Conservation (phyloP, 257 asterid genomes). For the Jacaranda copaia region DNA sequence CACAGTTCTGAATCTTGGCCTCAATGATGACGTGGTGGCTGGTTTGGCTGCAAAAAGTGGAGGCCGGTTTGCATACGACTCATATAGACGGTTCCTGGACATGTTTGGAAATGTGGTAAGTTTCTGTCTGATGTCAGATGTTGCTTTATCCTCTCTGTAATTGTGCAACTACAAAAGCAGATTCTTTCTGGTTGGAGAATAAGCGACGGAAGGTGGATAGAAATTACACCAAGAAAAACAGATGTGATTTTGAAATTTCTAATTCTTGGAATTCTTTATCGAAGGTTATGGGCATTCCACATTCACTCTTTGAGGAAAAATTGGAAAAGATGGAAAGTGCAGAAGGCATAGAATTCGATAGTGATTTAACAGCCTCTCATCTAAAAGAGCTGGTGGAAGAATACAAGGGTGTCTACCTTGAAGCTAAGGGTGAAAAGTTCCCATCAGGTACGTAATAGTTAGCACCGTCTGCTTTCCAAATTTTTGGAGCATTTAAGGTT, state of each 20-base stretch:
- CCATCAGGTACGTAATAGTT: conserved; percentile 69
- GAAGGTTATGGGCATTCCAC: conserved; percentile 94
- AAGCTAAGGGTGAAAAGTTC: conserved; percentile 80
- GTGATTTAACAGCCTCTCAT: conserved; percentile 82
- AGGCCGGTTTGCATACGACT: conserved; percentile 90
- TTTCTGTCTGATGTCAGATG: neutral
- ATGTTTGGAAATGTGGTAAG: conserved; percentile 96
- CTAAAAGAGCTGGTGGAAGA: conserved; percentile 85
- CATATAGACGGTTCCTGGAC: conserved; percentile 89
- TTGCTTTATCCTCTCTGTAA: no score
- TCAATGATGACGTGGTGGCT: conserved; percentile 82
- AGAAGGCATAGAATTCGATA: conserved; percentile 72
- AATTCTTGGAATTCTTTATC: conserved; percentile 15
- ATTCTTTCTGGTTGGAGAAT: no score
- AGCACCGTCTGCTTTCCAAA: neutral
- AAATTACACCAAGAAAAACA: no score
- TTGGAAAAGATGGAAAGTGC: conserved; percentile 64
- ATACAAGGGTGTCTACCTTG: conserved; percentile 78
- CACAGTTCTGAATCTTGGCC: conserved; percentile 93
- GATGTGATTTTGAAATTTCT: neutral
- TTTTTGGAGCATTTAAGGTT: neutral
- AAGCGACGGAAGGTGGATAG: no score
- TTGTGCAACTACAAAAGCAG: no score
- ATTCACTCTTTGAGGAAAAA: conserved; percentile 81
- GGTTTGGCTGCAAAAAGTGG: conserved; percentile 95